phyloP scores from a whole-genome alignment of 768 basidiomycete species.

The Termitomyces heimii region DNA sequence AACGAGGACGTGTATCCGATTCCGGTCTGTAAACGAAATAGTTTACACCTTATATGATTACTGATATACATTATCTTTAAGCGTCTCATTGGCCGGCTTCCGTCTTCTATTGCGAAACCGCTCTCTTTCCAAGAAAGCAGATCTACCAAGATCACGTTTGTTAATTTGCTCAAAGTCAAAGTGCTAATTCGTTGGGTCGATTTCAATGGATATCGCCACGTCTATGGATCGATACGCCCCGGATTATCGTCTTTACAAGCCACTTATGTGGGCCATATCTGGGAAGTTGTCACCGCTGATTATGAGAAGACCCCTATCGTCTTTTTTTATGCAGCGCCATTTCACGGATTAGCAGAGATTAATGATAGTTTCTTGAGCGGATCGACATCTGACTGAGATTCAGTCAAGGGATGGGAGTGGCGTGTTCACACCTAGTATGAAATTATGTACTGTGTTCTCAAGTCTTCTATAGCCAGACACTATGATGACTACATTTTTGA shows the following conservation, averaged over 20 bases:
- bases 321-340: slow-evolving; percentile 1
- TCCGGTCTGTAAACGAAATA: neutral
- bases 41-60: neutral
- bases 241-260: neutral
- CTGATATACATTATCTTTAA: neutral
- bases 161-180: slow-evolving; percentile 2
- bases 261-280: slow-evolving; percentile 9
- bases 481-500: neutral
- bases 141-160: slow-evolving; percentile 8
- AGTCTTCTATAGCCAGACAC: neutral
- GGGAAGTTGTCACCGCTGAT: slow-evolving; percentile 1
- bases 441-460: neutral
- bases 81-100: neutral
- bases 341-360: neutral
- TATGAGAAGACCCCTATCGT: neutral
- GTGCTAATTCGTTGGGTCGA: slow-evolving; percentile 5
- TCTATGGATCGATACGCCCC: neutral
- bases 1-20: neutral
- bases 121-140: neutral
- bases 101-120: neutral
- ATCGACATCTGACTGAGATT: neutral
- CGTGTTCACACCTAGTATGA: neutral
- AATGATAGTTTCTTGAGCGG: neutral
- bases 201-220: neutral
- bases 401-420: neutral